Conservation (phyloP, 352 stramenopile species). For the Pythium biforme region DNA sequence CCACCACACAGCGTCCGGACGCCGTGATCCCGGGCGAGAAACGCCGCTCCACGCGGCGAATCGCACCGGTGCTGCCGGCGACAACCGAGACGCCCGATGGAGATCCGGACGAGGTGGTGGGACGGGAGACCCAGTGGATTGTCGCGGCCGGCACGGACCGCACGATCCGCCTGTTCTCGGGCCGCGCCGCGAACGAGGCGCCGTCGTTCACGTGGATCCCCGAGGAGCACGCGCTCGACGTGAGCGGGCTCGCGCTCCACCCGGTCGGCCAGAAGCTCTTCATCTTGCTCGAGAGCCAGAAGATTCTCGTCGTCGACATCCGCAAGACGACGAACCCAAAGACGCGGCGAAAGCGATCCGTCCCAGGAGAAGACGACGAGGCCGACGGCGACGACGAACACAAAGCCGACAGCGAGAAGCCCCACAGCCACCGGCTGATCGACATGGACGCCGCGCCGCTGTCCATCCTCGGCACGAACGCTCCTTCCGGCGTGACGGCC, state of each 20-base stretch:
- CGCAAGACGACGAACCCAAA: conserved; percentile 1
- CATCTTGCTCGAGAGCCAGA: conserved; percentile 56
- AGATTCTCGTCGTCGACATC: conserved; percentile 50
- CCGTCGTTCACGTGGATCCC: conserved; percentile 74
- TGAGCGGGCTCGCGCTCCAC: conserved; percentile 64
- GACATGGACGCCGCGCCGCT: conserved; percentile 26
- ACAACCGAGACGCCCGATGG: conserved; percentile 6
- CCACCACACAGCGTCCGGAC: conserved; percentile 16
- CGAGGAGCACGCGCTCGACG: conserved; percentile 54
- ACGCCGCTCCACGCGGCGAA: conserved; percentile 11
- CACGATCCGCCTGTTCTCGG: conserved; percentile 60
- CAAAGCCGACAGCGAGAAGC: not conserved
- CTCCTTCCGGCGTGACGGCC: not conserved
- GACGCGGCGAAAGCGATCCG: not conserved
- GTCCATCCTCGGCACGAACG: not conserved
- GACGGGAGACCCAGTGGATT: conserved; percentile 37
- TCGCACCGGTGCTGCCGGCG: not conserved
- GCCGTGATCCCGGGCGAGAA: conserved; percentile 23
- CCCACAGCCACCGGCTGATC: conserved; percentile 30
- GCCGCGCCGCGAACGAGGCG: conserved; percentile 43
- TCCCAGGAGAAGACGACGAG: conserved; percentile 2
- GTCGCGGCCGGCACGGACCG: conserved; percentile 64
- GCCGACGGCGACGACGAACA: not conserved
- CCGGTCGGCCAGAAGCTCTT: conserved; percentile 46
- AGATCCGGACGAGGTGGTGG: not conserved